A percentile compares a stretch with the other conserved stretches of the same genome.
These are phyloP conservation scores for Oryza rufipogon DNA, from an alignment of 176 grass and related monocot genomes.

Conservation along the genomic window DNA sequence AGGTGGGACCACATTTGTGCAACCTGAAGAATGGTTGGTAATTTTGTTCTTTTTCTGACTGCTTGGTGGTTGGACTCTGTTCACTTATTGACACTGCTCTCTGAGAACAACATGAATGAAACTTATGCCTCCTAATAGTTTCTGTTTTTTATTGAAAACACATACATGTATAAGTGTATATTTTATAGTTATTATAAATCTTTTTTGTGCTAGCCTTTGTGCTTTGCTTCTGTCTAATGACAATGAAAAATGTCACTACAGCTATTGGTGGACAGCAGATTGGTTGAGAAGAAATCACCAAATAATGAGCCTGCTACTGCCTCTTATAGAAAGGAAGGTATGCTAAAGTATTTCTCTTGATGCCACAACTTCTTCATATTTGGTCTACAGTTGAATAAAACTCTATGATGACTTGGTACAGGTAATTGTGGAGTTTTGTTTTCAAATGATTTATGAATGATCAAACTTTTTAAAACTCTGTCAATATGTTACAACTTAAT, in stretches of 20 bases:
- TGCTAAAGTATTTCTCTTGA: slow-evolving; percentile 25
- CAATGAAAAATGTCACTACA: slow-evolving; percentile 42
- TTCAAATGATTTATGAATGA: neutral
- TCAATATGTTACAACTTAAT: neutral
- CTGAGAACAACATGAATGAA: neutral
- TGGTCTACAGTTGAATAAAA: neutral
- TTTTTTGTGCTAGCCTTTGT: slow-evolving; percentile 4
- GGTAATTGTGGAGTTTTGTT: neutral
- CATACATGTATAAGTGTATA: neutral
- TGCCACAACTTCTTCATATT: slow-evolving; percentile 5
- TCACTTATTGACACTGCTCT: neutral
- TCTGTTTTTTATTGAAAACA: neutral
- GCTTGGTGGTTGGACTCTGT: slow-evolving; percentile 7
- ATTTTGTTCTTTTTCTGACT: neutral
- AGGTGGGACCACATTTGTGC: neutral
- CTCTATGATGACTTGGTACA: neutral
- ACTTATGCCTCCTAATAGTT: neutral
- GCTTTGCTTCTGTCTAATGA: slow-evolving; percentile 8
- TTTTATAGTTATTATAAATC: slow-evolving; percentile 19
- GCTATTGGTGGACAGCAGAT: slow-evolving; percentile 79
- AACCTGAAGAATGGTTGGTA: neutral
- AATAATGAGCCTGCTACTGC: slow-evolving; percentile 45
- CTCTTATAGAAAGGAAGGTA: slow-evolving; percentile 67
- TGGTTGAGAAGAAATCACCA: slow-evolving; percentile 58
- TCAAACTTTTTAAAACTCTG: neutral